Evolutionary conservation across 2,329 filamentous ascomycete species (phyloP).

Genomic region (Phaeosphaeriaceae sp.): DNA sequence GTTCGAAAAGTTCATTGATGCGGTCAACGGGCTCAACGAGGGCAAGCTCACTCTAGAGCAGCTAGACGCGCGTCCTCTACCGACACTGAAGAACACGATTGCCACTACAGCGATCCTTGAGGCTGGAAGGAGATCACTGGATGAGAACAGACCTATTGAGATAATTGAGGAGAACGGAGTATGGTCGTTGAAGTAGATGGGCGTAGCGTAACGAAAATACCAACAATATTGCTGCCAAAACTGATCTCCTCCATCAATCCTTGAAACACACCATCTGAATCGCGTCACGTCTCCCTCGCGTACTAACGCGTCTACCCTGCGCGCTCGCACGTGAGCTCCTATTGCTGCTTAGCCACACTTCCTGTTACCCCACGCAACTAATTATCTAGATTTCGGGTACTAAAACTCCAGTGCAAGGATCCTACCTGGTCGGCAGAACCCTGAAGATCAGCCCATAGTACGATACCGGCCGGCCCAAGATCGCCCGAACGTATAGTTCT

Average conservation of each 20-base stretch:
- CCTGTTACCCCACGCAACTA: not conserved
- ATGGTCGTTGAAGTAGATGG: conserved; percentile 69
- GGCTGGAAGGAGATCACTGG: conserved; percentile 82
- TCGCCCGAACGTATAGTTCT: not conserved
- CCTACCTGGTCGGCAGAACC: not conserved
- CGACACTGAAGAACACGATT: conserved; percentile 87
- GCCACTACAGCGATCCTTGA: conserved; percentile 91
- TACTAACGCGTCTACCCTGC: not conserved
- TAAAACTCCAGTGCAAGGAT: not conserved
- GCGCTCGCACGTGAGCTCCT: not conserved
- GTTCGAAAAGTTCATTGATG: conserved; percentile 95
- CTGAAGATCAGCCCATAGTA: not conserved
- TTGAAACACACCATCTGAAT: not conserved
- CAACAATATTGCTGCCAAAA: not conserved
- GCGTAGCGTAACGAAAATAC: not conserved
- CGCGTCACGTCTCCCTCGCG: not conserved
- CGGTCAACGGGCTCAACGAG: conserved; percentile 78
- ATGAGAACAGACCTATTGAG: conserved; percentile 79
- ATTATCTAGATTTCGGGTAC: not conserved
- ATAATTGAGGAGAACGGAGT: conserved; percentile 71
- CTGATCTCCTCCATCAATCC: too few relatives aligned
- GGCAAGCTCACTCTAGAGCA: conserved; percentile 75
- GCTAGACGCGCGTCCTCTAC: conserved; percentile 80
- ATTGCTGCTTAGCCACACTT: not conserved
- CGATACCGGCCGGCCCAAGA: not conserved